phyloP scores from a whole-genome alignment of 805 yeast genomes.

The Lipomyces spencermartinsiae region DNA sequence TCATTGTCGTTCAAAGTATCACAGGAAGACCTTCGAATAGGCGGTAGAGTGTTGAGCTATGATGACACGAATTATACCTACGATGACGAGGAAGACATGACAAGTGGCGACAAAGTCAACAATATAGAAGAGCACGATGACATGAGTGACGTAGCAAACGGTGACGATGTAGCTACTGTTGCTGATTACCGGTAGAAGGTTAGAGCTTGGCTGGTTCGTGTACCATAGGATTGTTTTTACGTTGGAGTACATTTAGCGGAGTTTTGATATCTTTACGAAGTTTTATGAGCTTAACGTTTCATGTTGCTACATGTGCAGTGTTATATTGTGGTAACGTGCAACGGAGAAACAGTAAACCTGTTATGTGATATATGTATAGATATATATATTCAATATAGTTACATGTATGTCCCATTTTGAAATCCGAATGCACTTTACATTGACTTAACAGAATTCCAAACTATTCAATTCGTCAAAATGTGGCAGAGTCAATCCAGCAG shows the following conservation, averaged over 20 bases:
- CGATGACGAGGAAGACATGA: background rate
- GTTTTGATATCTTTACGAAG: background rate
- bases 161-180: background rate
- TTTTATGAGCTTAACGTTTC: background rate
- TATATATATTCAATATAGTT: background rate
- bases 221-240: background rate
- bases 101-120: background rate
- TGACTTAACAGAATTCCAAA: background rate
- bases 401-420: background rate
- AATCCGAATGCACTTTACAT: background rate
- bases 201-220: background rate
- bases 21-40: conserved; percentile 18
- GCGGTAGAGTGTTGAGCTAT: conserved; percentile 25
- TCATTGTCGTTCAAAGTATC: conserved; percentile 15
- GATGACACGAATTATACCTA: conserved; percentile 11
- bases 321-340: background rate
- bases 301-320: background rate
- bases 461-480: conserved; percentile 12
- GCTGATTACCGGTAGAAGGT: background rate
- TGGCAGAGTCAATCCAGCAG: conserved; percentile 31
- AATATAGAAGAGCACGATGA: background rate
- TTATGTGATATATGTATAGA: background rate
- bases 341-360: background rate
- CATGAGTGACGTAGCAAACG: background rate
- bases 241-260: background rate